These are phyloP conservation scores for Malus sylvestris DNA, from an alignment of 306 rosid genomes.

Conservation along the genomic window DNA sequence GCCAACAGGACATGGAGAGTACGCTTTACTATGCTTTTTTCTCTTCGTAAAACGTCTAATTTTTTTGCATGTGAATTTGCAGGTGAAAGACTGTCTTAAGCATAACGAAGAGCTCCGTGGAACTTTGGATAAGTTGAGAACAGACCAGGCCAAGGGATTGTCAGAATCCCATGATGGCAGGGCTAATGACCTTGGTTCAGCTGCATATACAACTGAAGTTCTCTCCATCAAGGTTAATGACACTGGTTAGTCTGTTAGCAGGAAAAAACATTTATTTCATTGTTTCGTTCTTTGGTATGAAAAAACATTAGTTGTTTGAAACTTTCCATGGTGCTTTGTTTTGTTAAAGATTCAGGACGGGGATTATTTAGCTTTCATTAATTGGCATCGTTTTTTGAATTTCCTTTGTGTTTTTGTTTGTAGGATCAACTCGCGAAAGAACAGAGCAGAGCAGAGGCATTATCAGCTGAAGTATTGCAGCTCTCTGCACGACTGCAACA, in stretches of 20 bases:
- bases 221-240: slow-evolving; percentile 59
- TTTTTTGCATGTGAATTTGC: slow-evolving; percentile 19
- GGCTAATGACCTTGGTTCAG: slow-evolving; percentile 25
- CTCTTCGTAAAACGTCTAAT: background rate
- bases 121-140: slow-evolving; percentile 56
- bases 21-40: no score
- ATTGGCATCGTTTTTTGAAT: background rate
- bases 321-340: background rate
- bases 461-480: slow-evolving; percentile 82
- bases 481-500: slow-evolving; percentile 88
- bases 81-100: slow-evolving; percentile 90
- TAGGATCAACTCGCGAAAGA: slow-evolving; percentile 77
- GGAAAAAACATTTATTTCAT: background rate
- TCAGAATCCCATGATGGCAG: slow-evolving; percentile 32
- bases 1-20: no score
- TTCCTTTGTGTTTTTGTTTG: background rate
- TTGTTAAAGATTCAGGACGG: background rate
- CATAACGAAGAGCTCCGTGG: slow-evolving; percentile 85
- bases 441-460: slow-evolving; percentile 73
- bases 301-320: no score
- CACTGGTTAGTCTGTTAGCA: slow-evolving; percentile 6
- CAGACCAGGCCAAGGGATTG: slow-evolving; percentile 49
- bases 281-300: background rate
- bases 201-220: slow-evolving; percentile 46
- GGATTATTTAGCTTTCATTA: background rate